Percentiles rank a stretch among this genome's conserved stretches.
These are phyloP conservation scores for Diplocarpon rosae DNA, from an alignment of 2,329 filamentous ascomycete species.

Conservation along the genomic window DNA sequence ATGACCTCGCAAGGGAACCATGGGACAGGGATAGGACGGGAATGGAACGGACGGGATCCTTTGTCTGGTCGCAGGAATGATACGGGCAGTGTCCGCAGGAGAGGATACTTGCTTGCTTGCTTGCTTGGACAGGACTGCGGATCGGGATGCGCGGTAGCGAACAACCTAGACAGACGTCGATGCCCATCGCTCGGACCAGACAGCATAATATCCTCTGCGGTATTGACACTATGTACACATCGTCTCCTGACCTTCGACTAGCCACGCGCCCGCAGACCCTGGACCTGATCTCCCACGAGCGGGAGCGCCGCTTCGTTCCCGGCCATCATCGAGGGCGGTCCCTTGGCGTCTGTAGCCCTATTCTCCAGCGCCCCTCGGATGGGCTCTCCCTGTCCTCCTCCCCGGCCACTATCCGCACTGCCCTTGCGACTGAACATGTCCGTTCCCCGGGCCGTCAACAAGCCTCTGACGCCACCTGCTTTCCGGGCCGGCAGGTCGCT, in stretches of 20 bases:
- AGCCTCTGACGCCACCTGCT: constrained; percentile 46
- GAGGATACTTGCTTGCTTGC: too few relatives aligned
- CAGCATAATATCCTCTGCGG: too few relatives aligned
- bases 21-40: too few relatives aligned
- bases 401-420: constrained; percentile 22
- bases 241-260: constrained; percentile 22
- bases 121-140: too few relatives aligned
- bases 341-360: constrained; percentile 6
- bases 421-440: constrained; percentile 21
- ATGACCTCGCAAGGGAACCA: too few relatives aligned
- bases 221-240: too few relatives aligned
- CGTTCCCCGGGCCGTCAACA: constrained; percentile 36
- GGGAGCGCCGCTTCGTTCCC: constrained; percentile 11
- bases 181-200: too few relatives aligned
- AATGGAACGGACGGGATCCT: too few relatives aligned
- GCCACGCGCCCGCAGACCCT: constrained; percentile 26
- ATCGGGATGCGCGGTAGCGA: too few relatives aligned
- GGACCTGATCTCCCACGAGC: constrained; percentile 15
- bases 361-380: constrained; percentile 22
- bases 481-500: constrained; percentile 52
- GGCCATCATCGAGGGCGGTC: constrained; percentile 4
- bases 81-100: not conserved
- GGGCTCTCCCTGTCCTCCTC: constrained; percentile 16
- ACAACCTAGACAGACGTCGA: too few relatives aligned
- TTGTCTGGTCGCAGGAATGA: too few relatives aligned